Evolutionary conservation across 805 yeast species (phyloP), one percentile per base, ranked within the genome.

Genomic region (Candida nemodendra): DNA sequence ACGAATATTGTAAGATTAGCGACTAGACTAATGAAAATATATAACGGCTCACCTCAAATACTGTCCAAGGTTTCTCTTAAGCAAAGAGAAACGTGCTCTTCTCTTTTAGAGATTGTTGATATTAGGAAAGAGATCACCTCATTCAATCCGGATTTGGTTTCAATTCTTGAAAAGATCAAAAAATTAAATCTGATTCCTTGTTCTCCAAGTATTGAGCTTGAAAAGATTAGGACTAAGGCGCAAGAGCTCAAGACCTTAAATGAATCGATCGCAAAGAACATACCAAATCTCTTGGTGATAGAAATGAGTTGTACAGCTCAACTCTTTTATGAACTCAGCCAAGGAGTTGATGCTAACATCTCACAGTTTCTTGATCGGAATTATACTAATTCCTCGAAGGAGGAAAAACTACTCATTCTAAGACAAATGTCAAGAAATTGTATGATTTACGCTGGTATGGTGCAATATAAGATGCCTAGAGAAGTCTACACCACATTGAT

Each of bases 361-460:
- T 27, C 38, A 27, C 30, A 45, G 14, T 50, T 38, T 25, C 48
- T 34, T 32, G 45, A 65, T 48, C 67, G 68, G 11, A 43, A 37
- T 11, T 12, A 34, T 11, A 33, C 39, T 25, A 66, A 72, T 7
- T 53, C 68, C 2, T 67, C 74, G 9, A 75, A 74, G 41, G 73
- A 69, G 28, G 77, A 74, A 39, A 84, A 81, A 56, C 62, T 74
- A 15, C 67, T 61, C 3, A 74, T 77, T 28, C 65, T 87, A 54
- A 69, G 70, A 34, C 73, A 72, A 44, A 71, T 83, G 46, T 88
- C 95, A 2, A 83, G 79, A 59, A 88, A 88, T 61, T 84, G 95
- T 61, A 88, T 90, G 89, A 78, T 90, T 3, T 91, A 84, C 60
- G 95, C 97, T 5, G 98, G 97, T 44, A 84, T 91, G 81, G 82